A percentile compares a stretch with the other conserved stretches of the same genome.
Conservation (phyloP, 768 basidiomycete species). For the Leccinum olivaceopallidum region DNA sequence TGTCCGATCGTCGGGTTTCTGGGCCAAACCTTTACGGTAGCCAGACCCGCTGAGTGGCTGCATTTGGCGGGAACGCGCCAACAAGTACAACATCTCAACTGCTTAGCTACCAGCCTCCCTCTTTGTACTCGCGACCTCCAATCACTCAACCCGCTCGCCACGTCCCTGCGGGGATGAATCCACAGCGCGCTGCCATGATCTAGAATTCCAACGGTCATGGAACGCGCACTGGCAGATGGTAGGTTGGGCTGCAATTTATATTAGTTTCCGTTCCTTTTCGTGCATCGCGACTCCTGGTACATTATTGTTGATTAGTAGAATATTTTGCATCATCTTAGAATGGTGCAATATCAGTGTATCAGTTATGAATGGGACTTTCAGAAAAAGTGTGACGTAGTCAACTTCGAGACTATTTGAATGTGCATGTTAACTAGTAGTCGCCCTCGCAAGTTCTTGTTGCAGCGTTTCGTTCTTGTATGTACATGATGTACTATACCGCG, state of each 20-base stretch:
- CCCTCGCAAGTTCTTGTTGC: slow-evolving; percentile 39
- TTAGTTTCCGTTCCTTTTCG: slow-evolving; percentile 17
- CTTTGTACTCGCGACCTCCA: slow-evolving; percentile 37
- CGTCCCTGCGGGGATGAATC: slow-evolving; percentile 63
- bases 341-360: no score
- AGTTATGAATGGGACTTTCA: slow-evolving; percentile 6
- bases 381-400: neutral
- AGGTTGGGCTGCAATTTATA: slow-evolving; percentile 22
- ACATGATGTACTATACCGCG: slow-evolving; percentile 23
- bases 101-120: slow-evolving; percentile 42
- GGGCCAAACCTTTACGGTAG: slow-evolving; percentile 76
- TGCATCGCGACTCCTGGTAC: slow-evolving; percentile 16
- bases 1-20: slow-evolving; percentile 67
- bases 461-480: slow-evolving; percentile 30
- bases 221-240: slow-evolving; percentile 29
- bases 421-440: neutral
- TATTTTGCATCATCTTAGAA: slow-evolving; percentile 1
- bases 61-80: slow-evolving; percentile 31
- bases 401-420: neutral
- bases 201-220: slow-evolving; percentile 46
- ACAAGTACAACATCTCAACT: slow-evolving; percentile 34
- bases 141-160: slow-evolving; percentile 43
- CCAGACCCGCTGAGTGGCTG: slow-evolving; percentile 33
- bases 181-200: slow-evolving; percentile 65
- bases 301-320: slow-evolving; percentile 27